Conservation (phyloP, 2,329 filamentous ascomycete genomes). For the Mycosphaerella sp. region DNA sequence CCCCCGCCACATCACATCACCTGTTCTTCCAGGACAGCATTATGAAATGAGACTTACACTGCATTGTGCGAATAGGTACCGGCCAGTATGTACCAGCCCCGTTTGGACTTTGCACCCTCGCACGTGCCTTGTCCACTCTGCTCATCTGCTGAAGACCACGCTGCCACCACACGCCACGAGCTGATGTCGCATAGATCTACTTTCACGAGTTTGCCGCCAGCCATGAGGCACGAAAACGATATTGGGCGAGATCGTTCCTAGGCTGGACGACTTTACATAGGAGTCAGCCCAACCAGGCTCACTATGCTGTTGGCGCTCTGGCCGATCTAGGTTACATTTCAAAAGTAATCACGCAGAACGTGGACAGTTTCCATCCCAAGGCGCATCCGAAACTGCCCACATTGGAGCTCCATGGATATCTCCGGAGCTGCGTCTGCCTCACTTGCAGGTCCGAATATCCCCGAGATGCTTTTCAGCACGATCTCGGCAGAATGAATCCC, state of each 20-base stretch:
- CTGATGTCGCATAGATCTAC: constrained; percentile 54
- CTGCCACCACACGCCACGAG: not conserved
- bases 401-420: constrained; percentile 84
- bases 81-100: constrained; percentile 44
- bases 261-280: constrained; percentile 79
- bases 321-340: constrained; percentile 65
- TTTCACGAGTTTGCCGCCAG: constrained; percentile 77
- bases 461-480: constrained; percentile 66
- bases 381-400: constrained; percentile 71
- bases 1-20: not conserved
- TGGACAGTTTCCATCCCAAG: constrained; percentile 82
- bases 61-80: constrained; percentile 45
- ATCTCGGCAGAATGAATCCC: constrained; percentile 74
- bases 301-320: constrained; percentile 69
- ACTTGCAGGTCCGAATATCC: constrained; percentile 68
- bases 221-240: constrained; percentile 82
- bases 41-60: constrained; percentile 1
- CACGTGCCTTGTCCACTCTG: not conserved
- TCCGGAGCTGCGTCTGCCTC: constrained; percentile 73
- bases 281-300: constrained; percentile 71
- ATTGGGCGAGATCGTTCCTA: constrained; percentile 92
- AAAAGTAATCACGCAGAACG: constrained; percentile 87
- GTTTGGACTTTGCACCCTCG: not conserved
- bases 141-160: not conserved
- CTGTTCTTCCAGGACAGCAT: not conserved